Evolutionary conservation across 257 asterid genomes (phyloP).

Genomic region (Nicotiana tomentosiformis): DNA sequence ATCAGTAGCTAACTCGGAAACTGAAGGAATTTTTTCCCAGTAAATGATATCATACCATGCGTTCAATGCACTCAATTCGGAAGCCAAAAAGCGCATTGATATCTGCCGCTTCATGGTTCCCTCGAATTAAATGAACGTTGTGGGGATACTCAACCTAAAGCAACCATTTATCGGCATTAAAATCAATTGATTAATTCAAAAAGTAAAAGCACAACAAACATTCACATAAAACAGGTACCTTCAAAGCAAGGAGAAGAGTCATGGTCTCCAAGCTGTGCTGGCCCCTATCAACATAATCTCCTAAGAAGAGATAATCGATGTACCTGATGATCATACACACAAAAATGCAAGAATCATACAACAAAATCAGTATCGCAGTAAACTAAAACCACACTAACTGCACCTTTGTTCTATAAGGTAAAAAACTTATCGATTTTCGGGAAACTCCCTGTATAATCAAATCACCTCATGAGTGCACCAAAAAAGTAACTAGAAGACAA

Average conservation of each 20-base stretch:
- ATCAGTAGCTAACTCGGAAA: slow-evolving; percentile 12
- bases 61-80: slow-evolving; percentile 98
- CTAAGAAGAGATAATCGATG: slow-evolving; percentile 94
- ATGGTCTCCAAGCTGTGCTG: slow-evolving; percentile 98
- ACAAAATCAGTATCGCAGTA: not conserved
- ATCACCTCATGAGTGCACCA: too few relatives aligned
- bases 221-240: slow-evolving; percentile 42
- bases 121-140: slow-evolving; percentile 91
- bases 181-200: slow-evolving; percentile 10
- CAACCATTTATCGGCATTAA: slow-evolving; percentile 8
- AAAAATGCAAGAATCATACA: not conserved
- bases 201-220: slow-evolving; percentile 9
- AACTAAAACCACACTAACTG: too few relatives aligned
- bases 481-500: too few relatives aligned
- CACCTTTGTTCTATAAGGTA: too few relatives aligned
- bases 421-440: too few relatives aligned
- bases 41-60: slow-evolving; percentile 58
- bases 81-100: slow-evolving; percentile 97
- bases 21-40: not conserved
- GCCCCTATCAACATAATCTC: slow-evolving; percentile 99
- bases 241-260: slow-evolving; percentile 89
- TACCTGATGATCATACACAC: slow-evolving; percentile 50
- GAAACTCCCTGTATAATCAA: too few relatives aligned
- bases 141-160: slow-evolving; percentile 78
- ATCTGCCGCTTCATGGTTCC: slow-evolving; percentile 99